Percentiles rank a stretch among this genome's conserved stretches.
These are phyloP conservation scores for Nakataea oryzae DNA, from an alignment of 2,329 filamentous ascomycete genomes.

Conservation along the genomic window DNA sequence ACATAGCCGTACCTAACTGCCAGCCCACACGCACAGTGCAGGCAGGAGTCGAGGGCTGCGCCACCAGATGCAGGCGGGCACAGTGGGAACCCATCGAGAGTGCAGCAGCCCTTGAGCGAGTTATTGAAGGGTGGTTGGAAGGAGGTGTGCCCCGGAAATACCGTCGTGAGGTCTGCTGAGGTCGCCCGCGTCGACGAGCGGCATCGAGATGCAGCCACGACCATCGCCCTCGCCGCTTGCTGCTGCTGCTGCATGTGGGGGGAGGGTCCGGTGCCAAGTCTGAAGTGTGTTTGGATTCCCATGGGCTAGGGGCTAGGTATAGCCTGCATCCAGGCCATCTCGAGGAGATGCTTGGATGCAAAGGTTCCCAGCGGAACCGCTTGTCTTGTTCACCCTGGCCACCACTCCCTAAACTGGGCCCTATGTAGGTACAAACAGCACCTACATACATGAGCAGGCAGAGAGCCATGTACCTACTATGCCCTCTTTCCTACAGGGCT, in stretches of 20 bases:
- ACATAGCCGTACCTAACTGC: no score
- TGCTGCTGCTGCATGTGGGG: slow-evolving; percentile 9
- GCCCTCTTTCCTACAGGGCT: neutral
- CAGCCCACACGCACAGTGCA: no score
- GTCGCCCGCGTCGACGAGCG: neutral
- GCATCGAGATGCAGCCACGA: slow-evolving; percentile 33
- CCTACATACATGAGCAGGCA: no score
- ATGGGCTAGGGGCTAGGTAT: no score
- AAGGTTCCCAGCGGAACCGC: no score
- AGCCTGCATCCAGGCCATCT: no score
- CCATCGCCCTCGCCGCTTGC: slow-evolving; percentile 19
- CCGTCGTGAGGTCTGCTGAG: neutral
- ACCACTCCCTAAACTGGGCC: neutral
- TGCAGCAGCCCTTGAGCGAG: neutral
- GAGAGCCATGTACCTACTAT: no score
- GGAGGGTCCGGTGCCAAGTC: neutral
- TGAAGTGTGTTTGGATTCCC: neutral
- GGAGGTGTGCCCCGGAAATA: neutral
- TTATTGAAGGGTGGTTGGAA: neutral
- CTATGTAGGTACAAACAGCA: no score
- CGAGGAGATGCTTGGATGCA: no score
- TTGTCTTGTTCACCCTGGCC: no score
- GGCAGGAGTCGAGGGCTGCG: neutral
- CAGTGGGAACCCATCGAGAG: neutral
- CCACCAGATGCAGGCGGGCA: neutral